Evolutionary conservation across 495 filamentous ascomycete genomes (phyloP).

Genomic region (Chaetomium tenue): DNA sequence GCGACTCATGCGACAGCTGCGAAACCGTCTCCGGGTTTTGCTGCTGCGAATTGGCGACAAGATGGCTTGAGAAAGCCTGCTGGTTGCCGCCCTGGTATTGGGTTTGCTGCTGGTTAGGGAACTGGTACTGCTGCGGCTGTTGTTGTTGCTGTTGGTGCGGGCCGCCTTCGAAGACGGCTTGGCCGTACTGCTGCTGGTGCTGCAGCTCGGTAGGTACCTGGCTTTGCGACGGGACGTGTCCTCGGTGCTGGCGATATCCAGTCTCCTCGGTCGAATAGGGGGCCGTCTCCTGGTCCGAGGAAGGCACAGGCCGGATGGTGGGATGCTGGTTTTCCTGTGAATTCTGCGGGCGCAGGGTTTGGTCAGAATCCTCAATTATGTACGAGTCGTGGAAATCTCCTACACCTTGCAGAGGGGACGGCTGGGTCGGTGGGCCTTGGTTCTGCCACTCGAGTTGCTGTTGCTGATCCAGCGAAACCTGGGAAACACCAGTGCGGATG

Average conservation of each 20-base stretch:
- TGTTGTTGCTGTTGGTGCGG: slow-evolving; percentile 17
- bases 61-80: slow-evolving; percentile 37
- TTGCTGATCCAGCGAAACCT: slow-evolving; percentile 38
- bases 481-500: slow-evolving; percentile 34
- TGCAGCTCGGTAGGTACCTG: slow-evolving; percentile 31
- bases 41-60: slow-evolving; percentile 43
- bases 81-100: slow-evolving; percentile 40
- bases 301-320: slow-evolving; percentile 45
- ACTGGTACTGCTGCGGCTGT: slow-evolving; percentile 37
- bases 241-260: slow-evolving; percentile 44
- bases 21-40: slow-evolving; percentile 55
- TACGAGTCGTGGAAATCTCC: slow-evolving; percentile 44
- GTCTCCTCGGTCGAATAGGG: slow-evolving; percentile 45
- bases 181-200: slow-evolving; percentile 38
- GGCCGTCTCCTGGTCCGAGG: slow-evolving; percentile 36
- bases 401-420: slow-evolving; percentile 47
- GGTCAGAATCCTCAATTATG: slow-evolving; percentile 38
- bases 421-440: slow-evolving; percentile 34
- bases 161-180: slow-evolving; percentile 29
- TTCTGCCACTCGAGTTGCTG: slow-evolving; percentile 38
- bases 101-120: slow-evolving; percentile 29
- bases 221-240: slow-evolving; percentile 38
- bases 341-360: slow-evolving; percentile 41
- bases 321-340: slow-evolving; percentile 39
- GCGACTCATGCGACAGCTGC: slow-evolving; percentile 63